A percentile compares a stretch with the other conserved stretches of the same genome.
Conservation (phyloP, 306 rosid genomes). For the Medicago arabica region DNA sequence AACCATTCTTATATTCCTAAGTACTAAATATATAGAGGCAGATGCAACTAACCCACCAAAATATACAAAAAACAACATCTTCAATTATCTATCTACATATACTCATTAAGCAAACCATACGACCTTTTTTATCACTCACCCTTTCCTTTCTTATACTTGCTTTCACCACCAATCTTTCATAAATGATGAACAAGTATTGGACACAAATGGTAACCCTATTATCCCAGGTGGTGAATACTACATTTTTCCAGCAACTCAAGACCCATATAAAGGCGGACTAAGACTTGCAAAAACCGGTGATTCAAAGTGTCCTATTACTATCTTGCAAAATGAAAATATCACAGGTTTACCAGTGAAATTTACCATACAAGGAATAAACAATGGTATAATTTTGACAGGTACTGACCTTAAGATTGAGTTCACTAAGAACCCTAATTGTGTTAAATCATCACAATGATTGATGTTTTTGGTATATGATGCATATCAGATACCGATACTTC, state of each 20-base stretch:
- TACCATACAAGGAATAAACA: too few species aligned
- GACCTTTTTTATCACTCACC: too few species aligned
- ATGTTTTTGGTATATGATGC: too few species aligned
- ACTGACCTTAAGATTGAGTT: slow-evolving; percentile 9
- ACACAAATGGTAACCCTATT: background rate
- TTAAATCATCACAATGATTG: too few species aligned
- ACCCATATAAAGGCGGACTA: background rate
- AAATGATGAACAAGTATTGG: background rate
- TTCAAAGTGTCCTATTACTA: background rate
- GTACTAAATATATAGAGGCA: too few species aligned
- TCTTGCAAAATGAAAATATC: background rate
- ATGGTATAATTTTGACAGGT: background rate
- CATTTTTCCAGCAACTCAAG: background rate
- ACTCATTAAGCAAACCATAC: too few species aligned
- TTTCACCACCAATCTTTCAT: background rate
- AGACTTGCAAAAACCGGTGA: background rate
- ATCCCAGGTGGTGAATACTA: background rate
- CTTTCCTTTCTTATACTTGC: background rate
- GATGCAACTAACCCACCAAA: too few species aligned
- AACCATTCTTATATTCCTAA: too few species aligned
- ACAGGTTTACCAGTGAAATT: background rate
- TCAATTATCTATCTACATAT: too few species aligned
- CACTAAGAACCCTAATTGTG: background rate
- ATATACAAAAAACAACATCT: too few species aligned
- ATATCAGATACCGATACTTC: too few species aligned